These are phyloP conservation scores for Talaromyces atroroseus DNA, from an alignment of 2,329 filamentous ascomycete genomes.

Conservation along the genomic window DNA sequence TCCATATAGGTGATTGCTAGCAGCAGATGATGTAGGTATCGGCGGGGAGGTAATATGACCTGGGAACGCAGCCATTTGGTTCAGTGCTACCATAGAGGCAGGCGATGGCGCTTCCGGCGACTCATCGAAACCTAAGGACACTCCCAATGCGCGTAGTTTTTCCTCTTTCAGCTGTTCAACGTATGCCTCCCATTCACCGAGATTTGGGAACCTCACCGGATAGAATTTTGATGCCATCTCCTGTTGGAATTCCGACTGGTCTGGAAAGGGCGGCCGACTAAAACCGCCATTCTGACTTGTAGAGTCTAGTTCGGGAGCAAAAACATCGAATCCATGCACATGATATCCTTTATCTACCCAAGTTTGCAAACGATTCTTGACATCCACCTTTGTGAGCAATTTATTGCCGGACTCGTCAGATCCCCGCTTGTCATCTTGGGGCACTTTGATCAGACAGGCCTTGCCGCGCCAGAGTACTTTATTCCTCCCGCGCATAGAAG, in stretches of 20 bases:
- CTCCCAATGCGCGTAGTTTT: slow-evolving; percentile 85
- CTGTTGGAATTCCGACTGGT: slow-evolving; percentile 32
- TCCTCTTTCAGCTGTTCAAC: slow-evolving; percentile 79
- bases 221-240: slow-evolving; percentile 30
- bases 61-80: slow-evolving; percentile 59
- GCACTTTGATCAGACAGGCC: slow-evolving; percentile 65
- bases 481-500: slow-evolving; percentile 51
- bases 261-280: slow-evolving; percentile 41
- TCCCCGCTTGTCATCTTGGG: slow-evolving; percentile 62
- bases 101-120: slow-evolving; percentile 65
- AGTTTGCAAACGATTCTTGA: slow-evolving; percentile 32
- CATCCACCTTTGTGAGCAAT: slow-evolving; percentile 36
- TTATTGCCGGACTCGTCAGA: slow-evolving; percentile 34
- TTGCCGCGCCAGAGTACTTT: slow-evolving; percentile 72
- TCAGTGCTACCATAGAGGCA: slow-evolving; percentile 56
- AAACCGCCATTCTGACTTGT: slow-evolving; percentile 32
- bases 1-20: slow-evolving; percentile 60
- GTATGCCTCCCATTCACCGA: slow-evolving; percentile 67
- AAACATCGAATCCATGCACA: slow-evolving; percentile 36
- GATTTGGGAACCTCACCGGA: slow-evolving; percentile 40
- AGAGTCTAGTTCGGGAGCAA: slow-evolving; percentile 23
- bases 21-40: slow-evolving; percentile 70
- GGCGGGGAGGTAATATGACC: slow-evolving; percentile 78
- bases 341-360: slow-evolving; percentile 43
- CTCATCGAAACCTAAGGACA: slow-evolving; percentile 65